These are phyloP conservation scores for Aphanoascus verrucosus DNA, from an alignment of 2,329 filamentous ascomycete genomes.

Conservation along the genomic window DNA sequence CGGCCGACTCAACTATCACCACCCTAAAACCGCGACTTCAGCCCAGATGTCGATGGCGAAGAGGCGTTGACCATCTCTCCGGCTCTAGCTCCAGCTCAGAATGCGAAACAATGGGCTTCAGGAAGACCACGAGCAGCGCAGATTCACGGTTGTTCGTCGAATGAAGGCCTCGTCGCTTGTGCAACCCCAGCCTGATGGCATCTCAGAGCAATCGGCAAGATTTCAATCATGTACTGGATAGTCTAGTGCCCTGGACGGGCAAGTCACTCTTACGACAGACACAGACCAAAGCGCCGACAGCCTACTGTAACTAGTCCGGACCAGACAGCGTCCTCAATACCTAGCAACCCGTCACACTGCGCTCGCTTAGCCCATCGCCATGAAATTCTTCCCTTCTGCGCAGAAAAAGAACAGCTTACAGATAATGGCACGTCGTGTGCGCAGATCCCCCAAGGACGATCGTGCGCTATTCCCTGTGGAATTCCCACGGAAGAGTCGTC, in stretches of 20 bases:
- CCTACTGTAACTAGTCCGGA: too few species aligned
- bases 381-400: background rate
- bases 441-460: background rate
- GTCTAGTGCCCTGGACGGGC: background rate
- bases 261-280: too few species aligned
- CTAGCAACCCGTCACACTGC: too few species aligned
- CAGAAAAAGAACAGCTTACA: background rate
- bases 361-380: background rate
- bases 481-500: slow-evolving; percentile 1
- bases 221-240: too few species aligned
- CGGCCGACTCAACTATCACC: background rate
- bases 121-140: background rate
- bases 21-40: background rate
- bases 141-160: background rate
- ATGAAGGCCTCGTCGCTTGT: slow-evolving; percentile 1
- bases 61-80: too few species aligned
- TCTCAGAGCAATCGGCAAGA: background rate
- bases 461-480: background rate
- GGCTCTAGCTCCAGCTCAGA: too few species aligned
- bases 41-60: background rate
- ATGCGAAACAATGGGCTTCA: background rate
- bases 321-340: too few species aligned
- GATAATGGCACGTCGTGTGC: background rate
- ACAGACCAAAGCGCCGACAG: too few species aligned
- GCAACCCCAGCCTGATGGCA: background rate